These are phyloP conservation scores for Colletotrichum plurivorum DNA, from an alignment of 2,329 filamentous ascomycete genomes.

Conservation along the genomic window DNA sequence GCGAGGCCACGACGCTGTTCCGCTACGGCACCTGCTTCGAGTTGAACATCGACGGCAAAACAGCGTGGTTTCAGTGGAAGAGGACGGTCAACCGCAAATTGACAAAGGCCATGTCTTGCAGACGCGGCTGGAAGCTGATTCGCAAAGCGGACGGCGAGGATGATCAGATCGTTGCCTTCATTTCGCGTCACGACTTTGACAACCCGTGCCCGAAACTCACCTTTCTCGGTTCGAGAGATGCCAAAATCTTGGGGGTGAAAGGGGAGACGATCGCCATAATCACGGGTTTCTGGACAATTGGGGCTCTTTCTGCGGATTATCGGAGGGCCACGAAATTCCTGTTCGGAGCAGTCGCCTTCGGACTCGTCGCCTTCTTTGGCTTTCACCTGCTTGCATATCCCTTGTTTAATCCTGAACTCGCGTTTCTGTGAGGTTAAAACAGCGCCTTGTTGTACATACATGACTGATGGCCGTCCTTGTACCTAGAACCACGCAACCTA, in stretches of 20 bases:
- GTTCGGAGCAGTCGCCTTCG: no score
- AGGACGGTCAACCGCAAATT: neutral
- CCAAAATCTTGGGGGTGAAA: constrained; percentile 26
- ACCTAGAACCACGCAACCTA: no score
- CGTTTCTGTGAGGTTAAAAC: no score
- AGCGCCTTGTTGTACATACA: no score
- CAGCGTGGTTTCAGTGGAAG: constrained; percentile 12
- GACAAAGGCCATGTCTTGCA: neutral
- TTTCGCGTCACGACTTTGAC: neutral
- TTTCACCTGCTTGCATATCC: no score
- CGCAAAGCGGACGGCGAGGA: constrained; percentile 17
- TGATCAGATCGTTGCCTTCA: constrained; percentile 34
- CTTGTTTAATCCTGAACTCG: no score
- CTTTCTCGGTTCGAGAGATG: constrained; percentile 35
- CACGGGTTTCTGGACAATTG: neutral
- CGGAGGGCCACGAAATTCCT: no score
- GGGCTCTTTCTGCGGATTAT: no score
- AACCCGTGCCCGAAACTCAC: constrained; percentile 11
- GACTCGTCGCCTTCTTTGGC: no score
- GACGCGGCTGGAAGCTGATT: neutral
- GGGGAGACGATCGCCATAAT: constrained; percentile 26
- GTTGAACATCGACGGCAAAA: neutral
- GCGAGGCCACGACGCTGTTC: neutral
- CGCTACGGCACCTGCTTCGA: neutral
- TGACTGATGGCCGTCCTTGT: no score